phyloP scores from a whole-genome alignment of 2,329 filamentous ascomycete species.

The Sporothrix pseudoabietina region DNA sequence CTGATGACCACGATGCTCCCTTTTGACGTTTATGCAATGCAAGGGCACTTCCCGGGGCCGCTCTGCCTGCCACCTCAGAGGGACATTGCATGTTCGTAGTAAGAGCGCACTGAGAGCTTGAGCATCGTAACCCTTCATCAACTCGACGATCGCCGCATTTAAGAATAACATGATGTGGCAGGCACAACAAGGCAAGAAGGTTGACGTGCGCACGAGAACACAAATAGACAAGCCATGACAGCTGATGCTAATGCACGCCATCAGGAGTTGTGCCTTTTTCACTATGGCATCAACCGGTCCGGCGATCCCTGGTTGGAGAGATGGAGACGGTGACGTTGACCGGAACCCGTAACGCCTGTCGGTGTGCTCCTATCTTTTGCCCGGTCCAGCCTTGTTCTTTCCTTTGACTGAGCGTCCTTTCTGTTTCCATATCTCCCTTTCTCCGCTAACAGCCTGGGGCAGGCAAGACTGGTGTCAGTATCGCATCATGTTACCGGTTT shows the following conservation, averaged over 20 bases:
- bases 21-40: not conserved
- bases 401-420: not conserved
- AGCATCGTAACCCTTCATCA: not conserved
- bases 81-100: not conserved
- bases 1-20: not conserved
- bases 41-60: not conserved
- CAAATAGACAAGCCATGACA: not conserved
- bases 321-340: not conserved
- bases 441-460: not conserved
- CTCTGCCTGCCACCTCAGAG: not conserved
- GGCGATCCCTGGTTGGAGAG: not conserved
- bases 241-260: slow-evolving; percentile 19
- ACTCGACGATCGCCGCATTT: not conserved
- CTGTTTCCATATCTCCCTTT: not conserved
- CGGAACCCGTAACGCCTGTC: not conserved
- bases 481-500: not conserved
- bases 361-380: not conserved
- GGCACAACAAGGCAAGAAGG: not conserved
- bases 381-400: not conserved
- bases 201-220: not conserved
- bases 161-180: not conserved
- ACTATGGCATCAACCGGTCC: not conserved
- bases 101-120: not conserved
- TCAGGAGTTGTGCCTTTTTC: not conserved
- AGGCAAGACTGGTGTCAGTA: not conserved